phyloP scores from a whole-genome alignment of 495 filamentous ascomycete species.

The Podospora sp. region DNA sequence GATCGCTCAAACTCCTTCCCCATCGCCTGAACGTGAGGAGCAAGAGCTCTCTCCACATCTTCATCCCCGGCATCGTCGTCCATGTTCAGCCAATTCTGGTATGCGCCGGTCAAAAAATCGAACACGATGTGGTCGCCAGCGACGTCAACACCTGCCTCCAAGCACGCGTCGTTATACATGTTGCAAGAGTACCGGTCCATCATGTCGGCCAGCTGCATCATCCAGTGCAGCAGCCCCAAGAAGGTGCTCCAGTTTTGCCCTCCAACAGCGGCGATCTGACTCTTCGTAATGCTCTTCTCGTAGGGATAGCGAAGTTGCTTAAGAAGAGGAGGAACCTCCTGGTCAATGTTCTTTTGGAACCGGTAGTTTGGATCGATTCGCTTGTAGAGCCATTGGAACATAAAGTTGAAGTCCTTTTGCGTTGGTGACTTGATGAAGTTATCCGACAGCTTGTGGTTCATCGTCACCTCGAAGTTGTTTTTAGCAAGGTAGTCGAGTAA shows the following conservation, averaged over 20 bases:
- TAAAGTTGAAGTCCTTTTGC: conserved; percentile 94
- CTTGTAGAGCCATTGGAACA: conserved; percentile 97
- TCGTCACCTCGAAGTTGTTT: conserved; percentile 95
- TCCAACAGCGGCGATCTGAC: conserved; percentile 89
- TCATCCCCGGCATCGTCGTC: conserved; percentile 85
- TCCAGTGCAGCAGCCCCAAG: conserved; percentile 93
- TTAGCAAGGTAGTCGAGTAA: conserved; percentile 87
- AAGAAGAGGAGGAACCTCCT: conserved; percentile 86
- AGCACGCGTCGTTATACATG: conserved; percentile 84
- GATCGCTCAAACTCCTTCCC: conserved; percentile 81
- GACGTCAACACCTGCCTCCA: conserved; percentile 83
- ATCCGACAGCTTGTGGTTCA: conserved; percentile 85
- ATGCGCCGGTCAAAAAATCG: conserved; percentile 82
- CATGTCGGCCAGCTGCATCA: conserved; percentile 95
- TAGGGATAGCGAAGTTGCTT: conserved; percentile 94
- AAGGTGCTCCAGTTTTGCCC: conserved; percentile 96
- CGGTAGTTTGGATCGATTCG: conserved; percentile 90
- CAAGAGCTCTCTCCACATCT: conserved; percentile 69
- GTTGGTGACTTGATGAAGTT: conserved; percentile 92
- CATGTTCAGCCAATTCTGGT: conserved; percentile 88
- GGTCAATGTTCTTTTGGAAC: conserved; percentile 89
- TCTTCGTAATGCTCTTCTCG: conserved; percentile 91
- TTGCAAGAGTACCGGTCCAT: conserved; percentile 75
- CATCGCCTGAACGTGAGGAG: conserved; percentile 88
- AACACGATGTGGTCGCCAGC: conserved; percentile 89